Conservation (phyloP, 345 rosid species). For the Hevea brasiliensis region DNA sequence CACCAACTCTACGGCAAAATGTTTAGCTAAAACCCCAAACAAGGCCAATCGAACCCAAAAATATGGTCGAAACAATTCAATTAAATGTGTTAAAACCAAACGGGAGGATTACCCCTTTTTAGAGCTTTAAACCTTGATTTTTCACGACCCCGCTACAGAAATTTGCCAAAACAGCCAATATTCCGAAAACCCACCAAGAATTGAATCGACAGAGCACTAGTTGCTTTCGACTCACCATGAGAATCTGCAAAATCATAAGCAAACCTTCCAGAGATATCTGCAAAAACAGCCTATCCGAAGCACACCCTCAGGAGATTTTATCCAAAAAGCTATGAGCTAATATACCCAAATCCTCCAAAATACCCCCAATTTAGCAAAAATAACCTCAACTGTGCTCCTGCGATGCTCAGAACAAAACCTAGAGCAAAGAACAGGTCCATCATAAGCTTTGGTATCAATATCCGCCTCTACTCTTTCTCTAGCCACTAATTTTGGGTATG, state of each 20-base stretch:
- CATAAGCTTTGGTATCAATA: too few species aligned
- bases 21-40: background rate
- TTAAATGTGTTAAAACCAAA: background rate
- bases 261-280: too few species aligned
- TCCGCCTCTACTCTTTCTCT: too few species aligned
- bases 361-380: constrained; percentile 24
- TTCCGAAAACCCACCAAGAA: constrained; percentile 12
- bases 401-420: constrained; percentile 2
- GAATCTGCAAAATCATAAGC: too few species aligned
- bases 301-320: too few species aligned
- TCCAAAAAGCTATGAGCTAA: constrained; percentile 13
- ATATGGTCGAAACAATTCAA: constrained; percentile 5
- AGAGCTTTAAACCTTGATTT: constrained; percentile 21
- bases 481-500: too few species aligned
- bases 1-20: background rate
- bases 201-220: constrained; percentile 2
- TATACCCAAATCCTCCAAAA: constrained; percentile 28
- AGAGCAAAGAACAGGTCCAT: too few species aligned
- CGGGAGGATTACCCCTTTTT: constrained; percentile 3
- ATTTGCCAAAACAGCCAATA: constrained; percentile 19
- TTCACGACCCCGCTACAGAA: constrained; percentile 26
- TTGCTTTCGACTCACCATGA: constrained; percentile 7
- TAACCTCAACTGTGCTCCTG: background rate
- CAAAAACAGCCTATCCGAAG: too few species aligned
- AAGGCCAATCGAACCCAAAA: constrained; percentile 11